Base-by-base conservation (phyloP, 2,329 filamentous ascomycete species). In the Neonectria hederae region DNA sequence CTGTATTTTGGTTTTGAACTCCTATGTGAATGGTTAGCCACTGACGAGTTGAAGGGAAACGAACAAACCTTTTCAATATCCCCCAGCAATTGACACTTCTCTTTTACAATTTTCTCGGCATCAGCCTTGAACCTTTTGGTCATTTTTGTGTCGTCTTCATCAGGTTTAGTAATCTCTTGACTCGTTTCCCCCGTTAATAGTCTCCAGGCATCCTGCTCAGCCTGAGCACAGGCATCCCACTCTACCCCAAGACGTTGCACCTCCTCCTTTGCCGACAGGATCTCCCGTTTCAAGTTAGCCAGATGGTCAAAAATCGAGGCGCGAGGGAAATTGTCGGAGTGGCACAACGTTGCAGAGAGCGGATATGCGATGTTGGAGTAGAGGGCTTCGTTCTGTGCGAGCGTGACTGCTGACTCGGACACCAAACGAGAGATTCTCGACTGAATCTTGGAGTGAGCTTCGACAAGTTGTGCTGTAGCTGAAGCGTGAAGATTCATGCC, bases 321-420 rank as follows among this genome's bases (percentile, higher is more conserved):
- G n/a, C 58, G 58, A 0, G 75, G 68, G 9, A 70, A 56, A 0
- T 56, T 65, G 17, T 69, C 55, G 0, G 72, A 70, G 38, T 74
- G 68, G 19, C 77, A 80, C 4, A 77, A 59, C 0, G 78, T 80
- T 1, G 70, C 72, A 0, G 72, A 72, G 1, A 80, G 62, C 0
- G 77, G 77, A n/a, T 71, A 73, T 0, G 69, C 56, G 7, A 80
- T 73, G 61, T 78, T 78, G 28, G 65, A 61, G 48, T 79, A 79
- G 2, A 80, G 58, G 0, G 55, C 38, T 3, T 72, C 61, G 14
- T 69, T 65, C 13, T 68, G 59, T 1, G 66, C 48, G 3, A 75
- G 49, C 1, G 66, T 56, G 0, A 61, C 51, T 0, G 69, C 51
- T 0, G 73, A 72, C 4, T 72, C 58, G 0, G 59, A 38, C 0